phyloP scores from a whole-genome alignment of 306 rosid species.

The Lotus japonicus region DNA sequence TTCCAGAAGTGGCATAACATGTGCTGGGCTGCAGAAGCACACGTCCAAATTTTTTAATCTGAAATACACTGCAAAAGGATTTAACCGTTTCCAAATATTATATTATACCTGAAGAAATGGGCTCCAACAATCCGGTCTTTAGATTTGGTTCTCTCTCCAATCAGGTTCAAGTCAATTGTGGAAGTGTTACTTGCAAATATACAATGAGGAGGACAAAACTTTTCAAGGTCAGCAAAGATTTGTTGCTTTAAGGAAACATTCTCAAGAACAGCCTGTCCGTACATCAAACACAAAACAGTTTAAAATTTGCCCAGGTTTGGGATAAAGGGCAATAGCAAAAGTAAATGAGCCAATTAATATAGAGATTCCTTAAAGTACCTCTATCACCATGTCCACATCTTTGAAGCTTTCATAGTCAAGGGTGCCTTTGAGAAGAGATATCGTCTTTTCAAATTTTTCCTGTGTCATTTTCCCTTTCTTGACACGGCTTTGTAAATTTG shows the following conservation, averaged over 20 bases:
- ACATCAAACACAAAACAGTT: slow-evolving; percentile 17
- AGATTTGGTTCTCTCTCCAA: slow-evolving; percentile 74
- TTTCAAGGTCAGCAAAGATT: slow-evolving; percentile 86
- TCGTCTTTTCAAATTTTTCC: slow-evolving; percentile 64
- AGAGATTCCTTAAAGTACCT: slow-evolving; percentile 44
- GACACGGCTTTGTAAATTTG: slow-evolving; percentile 83
- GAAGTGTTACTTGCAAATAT: slow-evolving; percentile 95
- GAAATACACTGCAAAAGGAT: neutral
- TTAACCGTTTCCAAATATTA: neutral
- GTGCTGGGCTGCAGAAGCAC: slow-evolving; percentile 78
- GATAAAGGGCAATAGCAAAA: slow-evolving; percentile 7
- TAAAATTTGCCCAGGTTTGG: neutral
- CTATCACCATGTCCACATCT: slow-evolving; percentile 95
- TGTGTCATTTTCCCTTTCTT: slow-evolving; percentile 72
- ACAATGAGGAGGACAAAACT: slow-evolving; percentile 80
- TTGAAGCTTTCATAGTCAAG: slow-evolving; percentile 68
- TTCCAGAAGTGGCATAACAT: slow-evolving; percentile 95
- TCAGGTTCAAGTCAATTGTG: slow-evolving; percentile 87
- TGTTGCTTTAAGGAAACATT: slow-evolving; percentile 85
- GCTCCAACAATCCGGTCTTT: slow-evolving; percentile 84
- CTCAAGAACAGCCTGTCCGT: slow-evolving; percentile 85
- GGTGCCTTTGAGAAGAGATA: slow-evolving; percentile 70
- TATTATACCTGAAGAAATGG: slow-evolving; percentile 82
- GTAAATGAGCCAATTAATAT: neutral
- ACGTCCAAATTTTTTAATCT: slow-evolving; percentile 4